Evolutionary conservation across 495 filamentous ascomycete species (phyloP).

Genomic region (Echria macrotheca): DNA sequence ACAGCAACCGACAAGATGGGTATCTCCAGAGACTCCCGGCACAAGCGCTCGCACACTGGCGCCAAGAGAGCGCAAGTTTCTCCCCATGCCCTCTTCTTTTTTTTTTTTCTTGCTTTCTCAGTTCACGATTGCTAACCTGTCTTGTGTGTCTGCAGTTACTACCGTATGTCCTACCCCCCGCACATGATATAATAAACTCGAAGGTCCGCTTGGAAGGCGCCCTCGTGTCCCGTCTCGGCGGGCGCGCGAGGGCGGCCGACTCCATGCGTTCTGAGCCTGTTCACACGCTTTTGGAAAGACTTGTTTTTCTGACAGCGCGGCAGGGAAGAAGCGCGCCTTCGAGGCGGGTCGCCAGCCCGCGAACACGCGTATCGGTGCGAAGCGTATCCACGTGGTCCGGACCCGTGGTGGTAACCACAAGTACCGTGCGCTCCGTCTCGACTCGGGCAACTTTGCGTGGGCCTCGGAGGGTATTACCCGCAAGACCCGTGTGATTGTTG

Average conservation of each 20-base stretch:
- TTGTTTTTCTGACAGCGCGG: constrained; percentile 29
- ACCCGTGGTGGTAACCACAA: constrained; percentile 99
- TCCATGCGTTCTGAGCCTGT: constrained; percentile 59
- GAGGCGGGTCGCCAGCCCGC: constrained; percentile 98
- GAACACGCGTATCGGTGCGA: constrained; percentile 97
- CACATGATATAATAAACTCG: constrained; percentile 28
- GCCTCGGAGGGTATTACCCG: constrained; percentile 93
- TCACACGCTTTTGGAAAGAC: constrained; percentile 31
- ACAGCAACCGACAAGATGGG: constrained; percentile 65
- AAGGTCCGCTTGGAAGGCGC: constrained; percentile 47
- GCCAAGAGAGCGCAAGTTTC: constrained; percentile 70
- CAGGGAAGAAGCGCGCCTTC: constrained; percentile 87
- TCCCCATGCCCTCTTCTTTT: constrained; percentile 2
- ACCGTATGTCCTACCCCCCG: constrained; percentile 28
- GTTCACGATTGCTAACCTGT: constrained; percentile 18
- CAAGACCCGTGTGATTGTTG: constrained; percentile 97
- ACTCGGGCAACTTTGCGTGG: constrained; percentile 99
- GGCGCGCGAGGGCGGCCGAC: constrained; percentile 10
- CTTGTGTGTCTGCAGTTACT: constrained; percentile 23
- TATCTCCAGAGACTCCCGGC: constrained; percentile 98
- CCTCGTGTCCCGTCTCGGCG: constrained; percentile 11
- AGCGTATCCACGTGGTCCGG: constrained; percentile 98
- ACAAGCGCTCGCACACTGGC: constrained; percentile 97
- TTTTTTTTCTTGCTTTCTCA: neutral
- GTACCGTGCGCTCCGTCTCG: constrained; percentile 98